A percentile compares a stretch with the other conserved stretches of the same genome.
These are phyloP conservation scores for Penicillium sclerotigenum DNA, from an alignment of 2,329 filamentous ascomycete species.

Conservation along the genomic window DNA sequence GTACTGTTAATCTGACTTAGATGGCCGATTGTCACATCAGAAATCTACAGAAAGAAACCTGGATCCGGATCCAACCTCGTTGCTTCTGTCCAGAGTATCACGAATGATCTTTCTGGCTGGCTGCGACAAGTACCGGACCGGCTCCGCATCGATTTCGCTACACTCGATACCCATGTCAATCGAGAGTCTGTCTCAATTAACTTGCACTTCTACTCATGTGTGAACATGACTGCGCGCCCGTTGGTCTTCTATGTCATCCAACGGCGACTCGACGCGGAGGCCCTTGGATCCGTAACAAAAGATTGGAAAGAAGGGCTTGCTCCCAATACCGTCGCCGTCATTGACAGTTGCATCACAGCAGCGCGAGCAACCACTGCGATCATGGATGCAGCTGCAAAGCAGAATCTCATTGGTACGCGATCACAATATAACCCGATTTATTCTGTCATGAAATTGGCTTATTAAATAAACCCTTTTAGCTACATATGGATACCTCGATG, in stretches of 20 bases:
- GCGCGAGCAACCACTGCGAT: constrained; percentile 50
- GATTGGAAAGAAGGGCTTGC: constrained; percentile 51
- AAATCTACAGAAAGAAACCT: constrained; percentile 50
- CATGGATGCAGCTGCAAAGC: constrained; percentile 49
- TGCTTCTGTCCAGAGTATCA: constrained; percentile 51
- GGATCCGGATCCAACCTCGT: constrained; percentile 50
- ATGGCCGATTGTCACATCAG: constrained; percentile 15
- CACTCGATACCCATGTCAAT: constrained; percentile 42
- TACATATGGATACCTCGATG: constrained; percentile 58
- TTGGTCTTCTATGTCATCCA: constrained; percentile 55
- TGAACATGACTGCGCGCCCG: constrained; percentile 57
- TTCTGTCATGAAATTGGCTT: background rate
- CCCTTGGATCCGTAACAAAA: constrained; percentile 32
- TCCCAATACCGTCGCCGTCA: constrained; percentile 49
- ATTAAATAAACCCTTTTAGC: constrained; percentile 29
- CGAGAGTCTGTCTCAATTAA: constrained; percentile 53
- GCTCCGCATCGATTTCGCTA: constrained; percentile 50
- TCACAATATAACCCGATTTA: background rate
- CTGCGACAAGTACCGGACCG: constrained; percentile 48
- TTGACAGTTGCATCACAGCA: constrained; percentile 53
- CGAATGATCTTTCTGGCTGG: constrained; percentile 51
- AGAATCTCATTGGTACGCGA: constrained; percentile 50
- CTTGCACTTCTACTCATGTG: constrained; percentile 57
- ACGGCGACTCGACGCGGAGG: constrained; percentile 42
- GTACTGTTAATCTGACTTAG: constrained; percentile 5